Base-by-base conservation (phyloP, 306 rosid genomes). In the Spatholobus suberectus region DNA sequence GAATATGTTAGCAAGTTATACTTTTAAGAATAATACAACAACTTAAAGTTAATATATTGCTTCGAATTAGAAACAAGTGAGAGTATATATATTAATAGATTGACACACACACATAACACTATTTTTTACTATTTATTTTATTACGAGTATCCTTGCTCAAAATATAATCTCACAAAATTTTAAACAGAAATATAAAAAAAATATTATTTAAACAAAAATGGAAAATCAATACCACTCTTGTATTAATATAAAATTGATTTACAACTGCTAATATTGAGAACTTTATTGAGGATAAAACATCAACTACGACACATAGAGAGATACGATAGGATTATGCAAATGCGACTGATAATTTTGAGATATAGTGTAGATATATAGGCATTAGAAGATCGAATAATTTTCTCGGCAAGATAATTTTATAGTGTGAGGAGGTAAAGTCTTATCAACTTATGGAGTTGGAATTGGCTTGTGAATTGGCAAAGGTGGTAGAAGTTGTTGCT, bases 401-500 rank as follows among this genome's bases (percentile, higher is more conserved):
- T 51, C 52, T n/a, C 1, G 6, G 21, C 23, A n/a, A 51, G n/a
- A 10, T 58, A 24, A 11, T 17, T 54, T 54, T 37, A 37, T 37
- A 37, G 41, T 37, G 0, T 37, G 5, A 37, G 41, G 41, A 37
- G 5, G 41, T 37, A 4, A 6, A 37, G 7, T 37, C 5, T 5
- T 54, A 66, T 49, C 59, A 34, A 6, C 13, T 49, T 41, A 73
- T 49, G 75, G 75, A 49, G 23, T 4, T 62, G 58, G 75, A 65
- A 63, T 37, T 74, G 85, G 80, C 34, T 62, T 73, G 27, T 26
- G 51, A 66, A 82, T 58, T 4, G 82, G 86, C 8, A 62, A 49
- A 17, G 73, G 49, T 10, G 80, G 73, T 7, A 61, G 8, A 24
- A 38, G 9, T 75, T 63, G 81, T 57, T 75, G 66, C 70, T 66